phyloP scores from a whole-genome alignment of 2,329 filamentous ascomycete genomes.

The Pyrenochaeta sp. region DNA sequence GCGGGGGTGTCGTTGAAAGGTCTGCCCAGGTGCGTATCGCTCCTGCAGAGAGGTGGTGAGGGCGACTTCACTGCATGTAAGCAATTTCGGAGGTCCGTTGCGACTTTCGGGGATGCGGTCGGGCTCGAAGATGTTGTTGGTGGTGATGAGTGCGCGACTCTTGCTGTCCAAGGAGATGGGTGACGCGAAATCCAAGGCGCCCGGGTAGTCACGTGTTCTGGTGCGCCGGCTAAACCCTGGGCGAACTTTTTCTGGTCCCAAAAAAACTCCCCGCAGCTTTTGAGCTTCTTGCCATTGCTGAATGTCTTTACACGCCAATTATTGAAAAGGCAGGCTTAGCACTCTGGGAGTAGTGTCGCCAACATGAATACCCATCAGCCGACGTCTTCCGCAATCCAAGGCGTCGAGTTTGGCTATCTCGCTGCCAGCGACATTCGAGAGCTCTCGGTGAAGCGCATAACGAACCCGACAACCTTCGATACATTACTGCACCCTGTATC shows the following conservation, averaged over 20 bases:
- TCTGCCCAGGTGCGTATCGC: background rate
- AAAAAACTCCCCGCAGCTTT: slow-evolving; percentile 40
- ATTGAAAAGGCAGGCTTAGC: slow-evolving; percentile 22
- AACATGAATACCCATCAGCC: slow-evolving; percentile 69
- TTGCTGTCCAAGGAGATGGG: slow-evolving; percentile 6
- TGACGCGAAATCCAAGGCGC: slow-evolving; percentile 22
- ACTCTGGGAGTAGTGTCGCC: slow-evolving; percentile 11
- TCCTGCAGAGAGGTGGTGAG: background rate
- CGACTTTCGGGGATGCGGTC: background rate
- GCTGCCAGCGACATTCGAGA: slow-evolving; percentile 82
- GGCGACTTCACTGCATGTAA: background rate
- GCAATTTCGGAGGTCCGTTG: background rate
- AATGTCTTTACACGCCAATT: slow-evolving; percentile 23
- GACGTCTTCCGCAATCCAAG: slow-evolving; percentile 81
- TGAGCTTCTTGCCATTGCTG: slow-evolving; percentile 15
- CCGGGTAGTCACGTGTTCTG: slow-evolving; percentile 13
- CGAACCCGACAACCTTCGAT: slow-evolving; percentile 94
- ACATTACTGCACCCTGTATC: slow-evolving; percentile 87
- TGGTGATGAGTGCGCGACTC: slow-evolving; percentile 3
- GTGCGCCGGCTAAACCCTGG: slow-evolving; percentile 36
- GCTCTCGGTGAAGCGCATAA: slow-evolving; percentile 92
- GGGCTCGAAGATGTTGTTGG: background rate
- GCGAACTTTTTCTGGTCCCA: slow-evolving; percentile 38
- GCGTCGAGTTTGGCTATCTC: slow-evolving; percentile 90
- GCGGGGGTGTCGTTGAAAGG: background rate